Evolutionary conservation across 2,329 filamentous ascomycete genomes (phyloP).

Genomic region (Ophiostoma montium): DNA sequence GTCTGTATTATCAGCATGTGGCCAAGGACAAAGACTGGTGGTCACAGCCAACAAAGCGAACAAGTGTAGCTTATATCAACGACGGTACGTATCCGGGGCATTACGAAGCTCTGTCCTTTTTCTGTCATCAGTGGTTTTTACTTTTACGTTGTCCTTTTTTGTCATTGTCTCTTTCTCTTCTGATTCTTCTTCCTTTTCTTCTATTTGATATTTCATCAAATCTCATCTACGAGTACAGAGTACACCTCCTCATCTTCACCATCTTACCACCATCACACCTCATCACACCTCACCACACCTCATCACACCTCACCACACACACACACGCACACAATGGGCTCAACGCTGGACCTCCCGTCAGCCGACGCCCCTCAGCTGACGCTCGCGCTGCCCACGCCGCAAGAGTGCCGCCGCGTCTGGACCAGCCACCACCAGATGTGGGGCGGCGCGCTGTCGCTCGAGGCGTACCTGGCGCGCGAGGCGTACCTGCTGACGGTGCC

Average conservation of each 20-base stretch:
- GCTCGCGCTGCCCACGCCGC: conserved; percentile 41
- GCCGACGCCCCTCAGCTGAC: conserved; percentile 25
- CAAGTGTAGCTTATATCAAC: no score
- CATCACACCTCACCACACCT: background rate
- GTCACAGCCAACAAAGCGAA: no score
- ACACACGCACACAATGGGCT: conserved; percentile 19
- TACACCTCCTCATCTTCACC: background rate
- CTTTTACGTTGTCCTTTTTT: background rate
- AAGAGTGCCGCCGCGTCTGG: conserved; percentile 42
- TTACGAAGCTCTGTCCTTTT: no score
- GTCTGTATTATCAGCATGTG: no score
- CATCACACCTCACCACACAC: background rate
- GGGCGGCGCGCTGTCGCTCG: conserved; percentile 39
- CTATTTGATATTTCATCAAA: background rate
- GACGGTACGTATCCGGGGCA: no score
- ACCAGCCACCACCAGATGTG: conserved; percentile 40
- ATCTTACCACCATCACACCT: background rate
- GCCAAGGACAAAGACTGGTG: no score
- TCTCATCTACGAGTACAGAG: background rate
- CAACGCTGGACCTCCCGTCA: conserved; percentile 18
- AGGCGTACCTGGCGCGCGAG: conserved; percentile 47
- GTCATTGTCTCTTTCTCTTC: background rate
- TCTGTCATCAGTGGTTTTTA: background rate
- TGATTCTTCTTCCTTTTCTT: background rate
- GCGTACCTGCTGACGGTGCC: conserved; percentile 41